phyloP scores from a whole-genome alignment of 208 protist genomes.

The Leptomonas pyrrhocoris region DNA sequence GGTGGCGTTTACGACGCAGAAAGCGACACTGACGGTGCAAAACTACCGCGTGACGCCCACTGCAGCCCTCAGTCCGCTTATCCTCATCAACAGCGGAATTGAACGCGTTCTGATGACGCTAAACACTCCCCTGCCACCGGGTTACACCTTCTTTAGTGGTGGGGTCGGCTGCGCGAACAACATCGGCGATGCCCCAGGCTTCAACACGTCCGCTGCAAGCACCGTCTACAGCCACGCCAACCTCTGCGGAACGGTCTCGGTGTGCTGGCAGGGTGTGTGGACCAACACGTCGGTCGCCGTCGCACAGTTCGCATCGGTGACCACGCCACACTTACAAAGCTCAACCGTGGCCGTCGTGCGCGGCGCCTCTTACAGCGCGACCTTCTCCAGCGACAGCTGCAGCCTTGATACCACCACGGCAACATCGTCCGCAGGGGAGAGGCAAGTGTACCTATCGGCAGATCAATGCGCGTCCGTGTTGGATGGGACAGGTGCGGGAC shows the following conservation, averaged over 20 bases:
- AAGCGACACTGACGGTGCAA: slow-evolving; percentile 39
- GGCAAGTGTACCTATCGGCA: slow-evolving; percentile 3
- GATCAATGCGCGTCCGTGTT: slow-evolving; percentile 8
- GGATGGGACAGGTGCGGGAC: not conserved
- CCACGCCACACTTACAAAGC: slow-evolving; percentile 34
- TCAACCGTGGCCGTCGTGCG: slow-evolving; percentile 44
- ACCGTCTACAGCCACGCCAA: slow-evolving; percentile 31
- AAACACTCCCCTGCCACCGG: slow-evolving; percentile 36
- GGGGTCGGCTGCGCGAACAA: slow-evolving; percentile 26
- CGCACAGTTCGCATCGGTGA: slow-evolving; percentile 46
- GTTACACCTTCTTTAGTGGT: slow-evolving; percentile 46
- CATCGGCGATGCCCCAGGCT: slow-evolving; percentile 29
- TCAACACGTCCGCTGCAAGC: slow-evolving; percentile 27
- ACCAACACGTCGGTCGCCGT: slow-evolving; percentile 26
- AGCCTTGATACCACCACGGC: not conserved
- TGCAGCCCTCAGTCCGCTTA: slow-evolving; percentile 36
- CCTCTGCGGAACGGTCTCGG: slow-evolving; percentile 44
- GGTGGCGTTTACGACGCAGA: slow-evolving; percentile 41
- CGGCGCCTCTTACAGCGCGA: slow-evolving; percentile 42
- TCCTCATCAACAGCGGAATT: slow-evolving; percentile 14
- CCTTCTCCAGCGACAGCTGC: slow-evolving; percentile 19
- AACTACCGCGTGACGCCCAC: slow-evolving; percentile 37
- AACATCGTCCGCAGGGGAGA: slow-evolving; percentile 9
- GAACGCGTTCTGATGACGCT: slow-evolving; percentile 31
- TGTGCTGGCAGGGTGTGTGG: slow-evolving; percentile 38